Evolutionary conservation across 2,329 filamentous ascomycete genomes (phyloP), one percentile per base, ranked within the genome.

Genomic region (Zymoseptoria passerinii): DNA sequence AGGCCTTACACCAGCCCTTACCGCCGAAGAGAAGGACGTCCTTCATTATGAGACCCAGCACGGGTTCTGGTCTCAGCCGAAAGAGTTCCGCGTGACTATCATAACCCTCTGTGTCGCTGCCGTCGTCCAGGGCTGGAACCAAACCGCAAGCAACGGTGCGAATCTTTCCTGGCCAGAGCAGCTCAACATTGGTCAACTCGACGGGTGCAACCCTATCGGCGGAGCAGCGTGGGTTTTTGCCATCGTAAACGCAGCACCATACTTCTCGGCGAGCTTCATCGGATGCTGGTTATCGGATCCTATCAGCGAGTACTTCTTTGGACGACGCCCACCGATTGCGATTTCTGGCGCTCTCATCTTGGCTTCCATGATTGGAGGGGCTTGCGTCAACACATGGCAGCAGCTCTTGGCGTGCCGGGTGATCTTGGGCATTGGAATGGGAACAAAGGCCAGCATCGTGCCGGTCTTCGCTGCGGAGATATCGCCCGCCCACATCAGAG

Each of bases 41-140:
- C 63, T 70, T 6, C 50, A 63, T 18, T 49, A 60, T 8, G 63
- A 63, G 55, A 57, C 50, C 52, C 20, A 40, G 13, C 53, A 57
- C 19, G 62, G 63, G 1, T 68, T 70, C 51, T 66, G 66, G 65
- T 53, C 63, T 23, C 70, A 71, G 49, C 69, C 69, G 2, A 72
- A 69, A 60, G 66, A 66, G 29, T 60, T 73, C 9, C 62, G 65
- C 48, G 64, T 68, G 16, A 70, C 71, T 7, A 66, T 73, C 44
- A 60, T 70, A 18, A 69, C 68, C 2, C 70, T 71, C 8, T 68
- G 66, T 44, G 64, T 72, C 19, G 71, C 68, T 4, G 71, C 71
- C 27, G 64, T 70, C 16, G 69, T 71, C 1, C 71, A 73, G 60
- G 71, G 71, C 10, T 71, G 69, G 70, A 68, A 71, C 35, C 70